Evolutionary conservation across 306 rosid genomes (phyloP), one percentile per base, ranked within the genome.

Genomic region (Quercus glauca): DNA sequence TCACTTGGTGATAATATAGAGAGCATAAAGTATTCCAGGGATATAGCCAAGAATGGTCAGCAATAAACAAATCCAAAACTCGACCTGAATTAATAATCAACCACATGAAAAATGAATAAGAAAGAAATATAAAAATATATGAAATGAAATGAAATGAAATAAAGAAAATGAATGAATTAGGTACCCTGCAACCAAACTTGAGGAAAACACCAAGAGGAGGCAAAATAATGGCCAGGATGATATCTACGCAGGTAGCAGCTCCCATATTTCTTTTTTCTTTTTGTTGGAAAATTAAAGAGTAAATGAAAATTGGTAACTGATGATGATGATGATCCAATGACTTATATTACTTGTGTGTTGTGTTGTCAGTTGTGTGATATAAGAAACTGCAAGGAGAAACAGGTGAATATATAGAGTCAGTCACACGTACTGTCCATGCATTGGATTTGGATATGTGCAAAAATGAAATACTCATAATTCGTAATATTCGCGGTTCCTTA

Each of bases 191-290:
- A 17, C 92, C 98, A 69, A 41, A 93, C 85, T 86, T 93, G 90
- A 93, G 93, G 83, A 93, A 93, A 73, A 93, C 98, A 6, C 98
- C 98, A 6, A 93, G 94, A 73, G 98, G 98, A 52, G 98, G 98
- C 75, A 93, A 81, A 56, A 93, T 23, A 85, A 93, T 90, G 74
- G 98, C 98, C 12, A 93, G 25, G 23, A 93, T 15, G 76, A 93
- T 91, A 76, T 93, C 98, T 25, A 93, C 1, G 84, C 84, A 93
- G 83, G 37, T 91, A 0, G 77, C 76, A n/a, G 51, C 73, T 86
- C 87, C 56, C 91, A 88, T 78, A 8, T 53, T 21, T n/a, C 5
- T 25, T 41, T 35, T 69, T 69, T 33, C 8, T 11, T 18, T 60
- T 21, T 15, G 41, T 19, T 12, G 8, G 21, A 29, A 20, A 33